Evolutionary conservation across 1,284 basidiomycete species (phyloP).

Genomic region (Neolentinus lepideus): DNA sequence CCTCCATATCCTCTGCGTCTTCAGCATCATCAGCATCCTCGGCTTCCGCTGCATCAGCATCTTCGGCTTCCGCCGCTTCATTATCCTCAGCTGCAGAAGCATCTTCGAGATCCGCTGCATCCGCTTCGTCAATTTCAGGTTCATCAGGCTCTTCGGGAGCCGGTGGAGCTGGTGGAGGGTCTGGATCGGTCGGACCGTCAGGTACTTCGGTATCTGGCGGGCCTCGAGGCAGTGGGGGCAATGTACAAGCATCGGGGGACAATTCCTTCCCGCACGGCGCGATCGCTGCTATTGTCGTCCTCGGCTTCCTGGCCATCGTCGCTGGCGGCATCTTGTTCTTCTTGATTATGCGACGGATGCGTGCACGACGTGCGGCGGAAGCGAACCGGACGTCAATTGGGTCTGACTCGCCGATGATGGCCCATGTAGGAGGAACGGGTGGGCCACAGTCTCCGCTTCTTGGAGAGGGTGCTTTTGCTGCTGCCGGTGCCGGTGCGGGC

Average conservation of each 20-base stretch:
- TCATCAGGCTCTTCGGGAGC: conserved; percentile 16
- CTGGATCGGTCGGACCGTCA: background rate
- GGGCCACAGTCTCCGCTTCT: conserved; percentile 49
- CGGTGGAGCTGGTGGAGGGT: background rate
- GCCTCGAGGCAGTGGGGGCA: conserved; percentile 18
- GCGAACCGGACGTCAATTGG: conserved; percentile 67
- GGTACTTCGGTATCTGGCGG: conserved; percentile 2
- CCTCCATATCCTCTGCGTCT: conserved; percentile 41
- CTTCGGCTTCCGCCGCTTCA: conserved; percentile 35
- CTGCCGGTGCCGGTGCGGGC: conserved; percentile 26
- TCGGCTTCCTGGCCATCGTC: conserved; percentile 74
- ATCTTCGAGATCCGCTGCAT: conserved; percentile 22
- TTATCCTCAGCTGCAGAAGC: conserved; percentile 45
- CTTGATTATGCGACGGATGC: conserved; percentile 61
- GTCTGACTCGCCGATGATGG: conserved; percentile 77
- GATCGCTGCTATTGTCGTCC: conserved; percentile 80
- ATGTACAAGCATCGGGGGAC: conserved; percentile 35
- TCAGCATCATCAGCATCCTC: conserved; percentile 28
- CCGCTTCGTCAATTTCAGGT: conserved; percentile 29
- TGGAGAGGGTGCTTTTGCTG: conserved; percentile 15
- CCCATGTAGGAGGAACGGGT: conserved; percentile 33
- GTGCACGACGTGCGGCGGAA: conserved; percentile 40
- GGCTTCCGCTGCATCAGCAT: conserved; percentile 24
- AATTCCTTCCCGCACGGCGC: conserved; percentile 73
- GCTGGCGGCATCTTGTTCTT: conserved; percentile 60